Base-by-base conservation (phyloP, 2,329 filamentous ascomycete genomes). In the Helicocarpus griseus region DNA sequence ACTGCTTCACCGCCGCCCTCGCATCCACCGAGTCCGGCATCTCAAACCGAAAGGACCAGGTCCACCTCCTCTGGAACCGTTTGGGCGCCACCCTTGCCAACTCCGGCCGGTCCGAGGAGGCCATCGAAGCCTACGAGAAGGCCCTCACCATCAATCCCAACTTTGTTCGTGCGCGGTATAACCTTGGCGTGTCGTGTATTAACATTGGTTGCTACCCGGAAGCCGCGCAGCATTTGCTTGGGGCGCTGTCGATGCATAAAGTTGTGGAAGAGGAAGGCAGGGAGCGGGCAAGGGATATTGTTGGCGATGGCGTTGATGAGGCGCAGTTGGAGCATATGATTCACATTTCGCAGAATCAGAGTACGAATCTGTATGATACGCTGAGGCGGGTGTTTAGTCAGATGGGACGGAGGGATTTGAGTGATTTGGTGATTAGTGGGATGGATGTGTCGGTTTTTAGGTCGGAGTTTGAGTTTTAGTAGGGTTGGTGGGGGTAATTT, bases 11-110 rank as follows among this genome's bases (percentile, higher is more conserved):
- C 51, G 85, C 91, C 0, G 91, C 94, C 0, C 81, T 98, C 22
- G 87, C 88, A 53, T 88, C 83, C 22, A 89, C 87, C 0, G 89
- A 95, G 69, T 79, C 83, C 33, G 93, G 93, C 53, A 81, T 82
- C 7, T 86, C 83, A 54, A 97, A 96, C 72, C 84, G 88, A 56
- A 82, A 83, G 61, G 84, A 86, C 62, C 89, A 96, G 70, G 76
- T 96, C 1, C 93, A 97, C 65, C 81, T 98, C 19, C 82, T 98
- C 28, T 98, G 93, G 93, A 98, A 98, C 75, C 82, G 93, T 2
- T 83, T 98, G 0, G 93, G 93, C 39, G 93, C 93, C 1, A 98
- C 93, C 0, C 83, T 98, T 4, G 93, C 93, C 61, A 98, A 98
- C 75, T 89, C 85, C 48, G 91, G 91, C 43, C 86, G 89, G 54